Evolutionary conservation across 2,329 filamentous ascomycete genomes (phyloP).

Genomic region (Fusarium devonianum): DNA sequence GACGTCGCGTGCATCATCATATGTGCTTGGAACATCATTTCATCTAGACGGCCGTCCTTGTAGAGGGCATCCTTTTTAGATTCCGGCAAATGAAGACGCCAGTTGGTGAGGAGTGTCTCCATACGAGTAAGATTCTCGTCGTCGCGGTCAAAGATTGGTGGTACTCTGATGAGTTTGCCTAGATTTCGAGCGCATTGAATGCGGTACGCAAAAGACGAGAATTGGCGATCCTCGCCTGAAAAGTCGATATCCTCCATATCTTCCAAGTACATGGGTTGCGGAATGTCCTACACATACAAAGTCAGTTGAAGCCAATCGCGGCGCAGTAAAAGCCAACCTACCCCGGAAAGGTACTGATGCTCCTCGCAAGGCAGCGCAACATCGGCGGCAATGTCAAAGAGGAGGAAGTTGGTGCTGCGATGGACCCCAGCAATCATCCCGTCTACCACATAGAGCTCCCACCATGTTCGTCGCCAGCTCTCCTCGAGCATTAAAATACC

Average conservation of each 20-base stretch:
- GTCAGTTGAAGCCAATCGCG: slow-evolving; percentile 19
- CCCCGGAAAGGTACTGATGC: slow-evolving; percentile 68
- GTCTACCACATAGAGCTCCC: slow-evolving; percentile 82
- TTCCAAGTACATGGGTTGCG: slow-evolving; percentile 68
- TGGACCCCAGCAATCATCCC: slow-evolving; percentile 85
- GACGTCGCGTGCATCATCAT: slow-evolving; percentile 75
- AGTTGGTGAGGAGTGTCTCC: slow-evolving; percentile 69
- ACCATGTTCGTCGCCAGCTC: slow-evolving; percentile 89
- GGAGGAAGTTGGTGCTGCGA: slow-evolving; percentile 72
- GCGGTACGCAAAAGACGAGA: slow-evolving; percentile 86
- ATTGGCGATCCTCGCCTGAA: slow-evolving; percentile 70
- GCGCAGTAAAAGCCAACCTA: slow-evolving; percentile 46
- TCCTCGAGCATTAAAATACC: slow-evolving; percentile 77
- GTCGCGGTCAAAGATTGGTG: slow-evolving; percentile 59
- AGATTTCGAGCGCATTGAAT: slow-evolving; percentile 83
- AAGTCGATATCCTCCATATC: slow-evolving; percentile 83
- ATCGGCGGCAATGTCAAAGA: slow-evolving; percentile 71
- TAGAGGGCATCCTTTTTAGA: slow-evolving; percentile 74
- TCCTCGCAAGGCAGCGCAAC: slow-evolving; percentile 85
- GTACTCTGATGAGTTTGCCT: slow-evolving; percentile 73
- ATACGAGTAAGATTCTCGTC: slow-evolving; percentile 61
- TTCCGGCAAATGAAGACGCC: slow-evolving; percentile 79
- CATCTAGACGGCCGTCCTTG: slow-evolving; percentile 76
- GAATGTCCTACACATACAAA: slow-evolving; percentile 55
- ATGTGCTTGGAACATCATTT: slow-evolving; percentile 90